Evolutionary conservation across 495 filamentous ascomycete genomes (phyloP).

Genomic region (Aspergillus panamensis): DNA sequence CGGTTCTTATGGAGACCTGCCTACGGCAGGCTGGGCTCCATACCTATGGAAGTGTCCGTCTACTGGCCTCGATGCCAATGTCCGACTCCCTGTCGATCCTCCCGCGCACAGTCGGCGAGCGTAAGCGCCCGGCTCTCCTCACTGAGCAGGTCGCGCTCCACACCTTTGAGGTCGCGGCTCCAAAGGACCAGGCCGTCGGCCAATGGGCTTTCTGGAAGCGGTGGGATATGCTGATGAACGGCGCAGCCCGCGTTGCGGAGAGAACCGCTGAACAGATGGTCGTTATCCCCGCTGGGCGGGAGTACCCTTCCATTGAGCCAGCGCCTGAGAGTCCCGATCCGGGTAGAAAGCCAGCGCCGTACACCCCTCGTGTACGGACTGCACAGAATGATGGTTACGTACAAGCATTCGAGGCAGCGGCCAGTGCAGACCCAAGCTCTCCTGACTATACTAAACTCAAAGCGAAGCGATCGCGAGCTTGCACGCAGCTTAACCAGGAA

Average conservation of each 20-base stretch:
- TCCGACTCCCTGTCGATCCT: slow-evolving; percentile 45
- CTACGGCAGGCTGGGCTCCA: slow-evolving; percentile 29
- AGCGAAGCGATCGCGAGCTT: slow-evolving; percentile 11
- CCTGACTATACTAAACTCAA: slow-evolving; percentile 6
- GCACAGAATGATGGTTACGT: slow-evolving; percentile 23
- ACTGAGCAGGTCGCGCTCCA: slow-evolving; percentile 53
- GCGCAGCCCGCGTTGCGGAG: slow-evolving; percentile 35
- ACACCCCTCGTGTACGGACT: slow-evolving; percentile 21
- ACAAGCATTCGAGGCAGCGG: slow-evolving; percentile 14
- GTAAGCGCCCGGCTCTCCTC: slow-evolving; percentile 51
- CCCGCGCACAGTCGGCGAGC: slow-evolving; percentile 50
- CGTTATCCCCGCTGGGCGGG: slow-evolving; percentile 37
- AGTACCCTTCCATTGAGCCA: slow-evolving; percentile 21
- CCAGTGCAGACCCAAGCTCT: slow-evolving; percentile 3
- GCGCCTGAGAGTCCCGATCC: slow-evolving; percentile 22
- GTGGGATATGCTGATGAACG: slow-evolving; percentile 28
- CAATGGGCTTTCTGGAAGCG: slow-evolving; percentile 26
- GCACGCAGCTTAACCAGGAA: slow-evolving; percentile 34
- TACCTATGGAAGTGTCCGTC: slow-evolving; percentile 57
- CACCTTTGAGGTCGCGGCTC: slow-evolving; percentile 45
- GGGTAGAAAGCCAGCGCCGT: slow-evolving; percentile 15
- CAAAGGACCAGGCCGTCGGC: slow-evolving; percentile 10
- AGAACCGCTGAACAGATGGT: slow-evolving; percentile 33
- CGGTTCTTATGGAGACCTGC: slow-evolving; percentile 30
- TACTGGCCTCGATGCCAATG: slow-evolving; percentile 59